These are phyloP conservation scores for Mycena sp. DNA, from an alignment of 1,284 basidiomycete species.

Conservation along the genomic window DNA sequence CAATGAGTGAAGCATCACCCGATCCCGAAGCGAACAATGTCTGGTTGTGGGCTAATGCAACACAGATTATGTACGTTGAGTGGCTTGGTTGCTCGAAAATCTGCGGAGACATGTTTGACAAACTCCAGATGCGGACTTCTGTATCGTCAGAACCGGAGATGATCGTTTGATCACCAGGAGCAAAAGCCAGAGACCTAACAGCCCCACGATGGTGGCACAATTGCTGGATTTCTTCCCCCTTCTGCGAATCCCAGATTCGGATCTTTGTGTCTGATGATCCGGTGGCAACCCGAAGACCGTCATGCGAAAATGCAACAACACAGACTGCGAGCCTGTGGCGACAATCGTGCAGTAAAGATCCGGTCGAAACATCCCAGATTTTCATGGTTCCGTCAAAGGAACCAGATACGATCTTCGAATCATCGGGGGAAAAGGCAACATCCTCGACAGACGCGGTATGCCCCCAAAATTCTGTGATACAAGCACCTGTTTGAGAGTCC, in stretches of 20 bases:
- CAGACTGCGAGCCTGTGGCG: neutral
- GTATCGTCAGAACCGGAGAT: neutral
- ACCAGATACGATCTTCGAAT: neutral
- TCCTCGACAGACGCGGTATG: neutral
- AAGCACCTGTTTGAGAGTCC: neutral
- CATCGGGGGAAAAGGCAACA: slow-evolving; percentile 6
- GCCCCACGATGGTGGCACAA: neutral
- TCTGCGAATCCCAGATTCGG: slow-evolving; percentile 4
- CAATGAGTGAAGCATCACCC: neutral
- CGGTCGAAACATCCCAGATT: slow-evolving; percentile 1
- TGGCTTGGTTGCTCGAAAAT: neutral
- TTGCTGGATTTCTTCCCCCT: neutral
- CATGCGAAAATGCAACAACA: neutral
- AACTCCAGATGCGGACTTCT: neutral
- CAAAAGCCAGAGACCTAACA: neutral
- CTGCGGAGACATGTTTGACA: neutral
- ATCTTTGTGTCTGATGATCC: neutral
- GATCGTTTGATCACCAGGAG: neutral
- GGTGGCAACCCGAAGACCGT: neutral
- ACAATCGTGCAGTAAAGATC: neutral
- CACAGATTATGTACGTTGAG: neutral
- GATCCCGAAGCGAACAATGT: neutral
- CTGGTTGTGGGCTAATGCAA: neutral
- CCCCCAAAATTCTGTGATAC: neutral
- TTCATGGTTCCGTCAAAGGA: neutral